Evolutionary conservation across 140 eudicot species (phyloP), one percentile per base, ranked within the genome.

Genomic region (Flaveria floridana): DNA sequence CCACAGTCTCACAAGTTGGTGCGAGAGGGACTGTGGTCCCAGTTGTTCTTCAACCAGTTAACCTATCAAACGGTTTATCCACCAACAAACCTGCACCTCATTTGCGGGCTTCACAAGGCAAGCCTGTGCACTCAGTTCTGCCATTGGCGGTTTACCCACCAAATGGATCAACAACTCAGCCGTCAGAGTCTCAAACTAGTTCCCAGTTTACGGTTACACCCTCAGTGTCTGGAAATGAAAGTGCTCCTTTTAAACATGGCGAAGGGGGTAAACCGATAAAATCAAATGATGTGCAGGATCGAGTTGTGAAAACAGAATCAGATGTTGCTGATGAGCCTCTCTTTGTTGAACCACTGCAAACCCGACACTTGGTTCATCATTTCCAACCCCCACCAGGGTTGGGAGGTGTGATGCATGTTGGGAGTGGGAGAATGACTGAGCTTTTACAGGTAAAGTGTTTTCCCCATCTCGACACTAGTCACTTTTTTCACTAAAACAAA

Each of bases 351-450:
- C 86, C 91, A 10, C 75, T 86, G 82, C 97, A 83, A 58, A 75
- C 87, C 25, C 79, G 86, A 73, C 90, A 83, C 63, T 11, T 65
- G 46, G 64, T 65, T 77, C 81, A 59, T 58, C 87, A 74, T 74
- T 73, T 78, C 73, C 87, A 83, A 68, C 47, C 82, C 47, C 70
- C 85, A 18, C 74, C 85, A 13, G 84, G 70, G 59, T 44, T 85
- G 61, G 86, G 83, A 39, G 79, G 89, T 30, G 69, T 71, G 58
- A 82, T 81, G 80, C 83, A 72, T 66, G 81, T 78, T 42, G 85
- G 86, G 52, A 72, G 84, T 14, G 97, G 97, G 52, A 80, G 93
- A 71, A 91, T 91, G 97, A 86, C 95, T 0, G 97, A 91, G 82
- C 97, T 91, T 63, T 83, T 91, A 68, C 92, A 86, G 93, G 97